Evolutionary conservation across 768 basidiomycete genomes (phyloP).

Genomic region (Xanthoconium purpureum): DNA sequence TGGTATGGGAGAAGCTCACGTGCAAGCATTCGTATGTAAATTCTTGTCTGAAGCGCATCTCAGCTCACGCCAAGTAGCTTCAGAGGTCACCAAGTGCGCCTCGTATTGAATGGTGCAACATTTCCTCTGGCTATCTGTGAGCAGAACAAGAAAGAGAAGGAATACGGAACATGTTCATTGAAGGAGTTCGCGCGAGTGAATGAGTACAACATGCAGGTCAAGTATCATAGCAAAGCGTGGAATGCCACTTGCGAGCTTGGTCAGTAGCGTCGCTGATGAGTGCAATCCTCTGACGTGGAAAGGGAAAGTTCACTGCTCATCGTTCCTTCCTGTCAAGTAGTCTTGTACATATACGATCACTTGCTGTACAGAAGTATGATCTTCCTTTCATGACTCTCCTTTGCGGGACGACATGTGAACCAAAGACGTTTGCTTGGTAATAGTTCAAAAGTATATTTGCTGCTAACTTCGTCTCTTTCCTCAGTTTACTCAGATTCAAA

Average conservation of each 20-base stretch:
- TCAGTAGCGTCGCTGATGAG: background rate
- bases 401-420: too few relatives aligned
- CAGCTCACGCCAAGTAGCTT: conserved; percentile 21
- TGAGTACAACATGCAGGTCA: conserved; percentile 18
- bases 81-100: conserved; percentile 38
- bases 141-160: conserved; percentile 23
- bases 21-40: conserved; percentile 33
- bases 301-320: too few relatives aligned
- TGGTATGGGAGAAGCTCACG: conserved; percentile 43
- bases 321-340: too few relatives aligned
- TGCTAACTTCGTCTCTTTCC: too few relatives aligned
- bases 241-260: conserved; percentile 34
- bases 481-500: too few relatives aligned
- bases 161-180: conserved; percentile 38
- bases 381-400: too few relatives aligned
- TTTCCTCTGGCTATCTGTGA: conserved; percentile 37
- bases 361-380: too few relatives aligned
- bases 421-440: too few relatives aligned
- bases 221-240: conserved; percentile 34
- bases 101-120: conserved; percentile 38
- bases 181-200: conserved; percentile 33
- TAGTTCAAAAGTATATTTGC: too few relatives aligned
- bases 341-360: too few relatives aligned
- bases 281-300: too few relatives aligned
- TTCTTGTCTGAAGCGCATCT: background rate